phyloP scores from a whole-genome alignment of 768 basidiomycete species.

The Imleria badia region DNA sequence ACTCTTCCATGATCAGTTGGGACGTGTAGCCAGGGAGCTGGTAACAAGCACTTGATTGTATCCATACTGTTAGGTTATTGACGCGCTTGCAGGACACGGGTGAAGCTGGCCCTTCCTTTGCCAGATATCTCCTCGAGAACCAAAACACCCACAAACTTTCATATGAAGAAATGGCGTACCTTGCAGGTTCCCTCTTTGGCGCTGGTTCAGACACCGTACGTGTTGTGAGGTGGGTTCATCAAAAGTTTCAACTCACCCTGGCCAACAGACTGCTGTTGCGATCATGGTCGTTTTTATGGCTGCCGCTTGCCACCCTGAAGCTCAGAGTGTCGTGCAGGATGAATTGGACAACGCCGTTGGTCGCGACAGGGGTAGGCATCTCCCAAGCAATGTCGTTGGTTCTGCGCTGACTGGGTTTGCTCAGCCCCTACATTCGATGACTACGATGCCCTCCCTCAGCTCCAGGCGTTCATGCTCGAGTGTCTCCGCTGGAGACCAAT shows the following conservation, averaged over 20 bases:
- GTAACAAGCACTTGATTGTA: conserved; percentile 25
- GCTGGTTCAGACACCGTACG: conserved; percentile 61
- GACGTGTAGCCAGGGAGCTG: conserved; percentile 44
- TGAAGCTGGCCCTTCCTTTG: conserved; percentile 44
- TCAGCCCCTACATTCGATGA: conserved; percentile 45
- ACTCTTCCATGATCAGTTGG: conserved; percentile 54
- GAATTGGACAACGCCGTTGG: conserved; percentile 57
- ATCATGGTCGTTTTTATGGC: conserved; percentile 59
- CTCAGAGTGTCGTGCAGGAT: conserved; percentile 50
- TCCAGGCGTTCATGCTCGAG: conserved; percentile 43
- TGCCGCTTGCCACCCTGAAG: conserved; percentile 52
- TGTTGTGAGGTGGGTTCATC: not conserved
- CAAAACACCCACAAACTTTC: conserved; percentile 54
- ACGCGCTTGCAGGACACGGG: conserved; percentile 19
- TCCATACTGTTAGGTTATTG: not conserved
- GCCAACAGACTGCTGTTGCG: conserved; percentile 48
- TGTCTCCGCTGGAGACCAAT: conserved; percentile 43
- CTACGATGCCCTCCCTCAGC: conserved; percentile 33
- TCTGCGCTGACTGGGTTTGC: not conserved
- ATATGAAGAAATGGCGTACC: conserved; percentile 58
- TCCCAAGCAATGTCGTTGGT: not conserved
- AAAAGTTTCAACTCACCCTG: not conserved
- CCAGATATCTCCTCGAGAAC: conserved; percentile 55
- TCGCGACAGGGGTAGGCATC: conserved; percentile 31
- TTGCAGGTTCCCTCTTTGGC: conserved; percentile 64